Conservation (phyloP, 2,329 filamentous ascomycete genomes). For the Trematosphaeria pertusa region DNA sequence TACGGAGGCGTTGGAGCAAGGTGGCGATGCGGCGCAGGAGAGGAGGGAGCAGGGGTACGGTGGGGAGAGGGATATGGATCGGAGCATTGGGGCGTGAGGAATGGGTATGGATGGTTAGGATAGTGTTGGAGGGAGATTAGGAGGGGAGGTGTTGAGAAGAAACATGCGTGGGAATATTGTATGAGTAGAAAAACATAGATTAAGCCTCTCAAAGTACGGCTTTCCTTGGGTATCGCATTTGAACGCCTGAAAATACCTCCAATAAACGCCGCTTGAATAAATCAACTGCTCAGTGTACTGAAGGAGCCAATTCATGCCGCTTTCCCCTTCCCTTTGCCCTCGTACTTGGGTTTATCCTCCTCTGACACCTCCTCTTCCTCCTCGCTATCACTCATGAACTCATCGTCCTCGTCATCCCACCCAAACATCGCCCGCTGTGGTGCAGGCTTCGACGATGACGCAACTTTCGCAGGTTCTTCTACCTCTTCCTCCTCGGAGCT, state of each 20-base stretch:
- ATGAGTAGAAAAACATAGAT: no score
- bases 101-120: not conserved
- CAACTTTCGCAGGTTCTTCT: constrained; percentile 27
- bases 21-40: constrained; percentile 47
- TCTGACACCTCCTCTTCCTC: constrained; percentile 52
- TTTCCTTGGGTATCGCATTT: constrained; percentile 13
- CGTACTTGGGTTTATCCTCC: constrained; percentile 37
- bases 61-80: constrained; percentile 53
- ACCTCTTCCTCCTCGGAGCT: constrained; percentile 44
- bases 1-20: constrained; percentile 48
- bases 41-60: constrained; percentile 63
- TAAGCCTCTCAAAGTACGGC: constrained; percentile 1
- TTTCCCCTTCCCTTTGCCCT: constrained; percentile 55
- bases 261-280: no score
- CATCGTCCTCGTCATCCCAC: constrained; percentile 76
- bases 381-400: constrained; percentile 54
- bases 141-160: not conserved
- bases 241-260: constrained; percentile 1
- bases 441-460: constrained; percentile 36
- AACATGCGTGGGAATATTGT: not conserved
- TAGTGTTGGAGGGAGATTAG: no score
- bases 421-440: constrained; percentile 68
- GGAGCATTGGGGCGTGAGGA: constrained; percentile 58
- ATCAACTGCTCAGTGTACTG: no score
- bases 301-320: no score